phyloP scores from a whole-genome alignment of 169 alveolate genomes.

The Eimeria zaria region DNA sequence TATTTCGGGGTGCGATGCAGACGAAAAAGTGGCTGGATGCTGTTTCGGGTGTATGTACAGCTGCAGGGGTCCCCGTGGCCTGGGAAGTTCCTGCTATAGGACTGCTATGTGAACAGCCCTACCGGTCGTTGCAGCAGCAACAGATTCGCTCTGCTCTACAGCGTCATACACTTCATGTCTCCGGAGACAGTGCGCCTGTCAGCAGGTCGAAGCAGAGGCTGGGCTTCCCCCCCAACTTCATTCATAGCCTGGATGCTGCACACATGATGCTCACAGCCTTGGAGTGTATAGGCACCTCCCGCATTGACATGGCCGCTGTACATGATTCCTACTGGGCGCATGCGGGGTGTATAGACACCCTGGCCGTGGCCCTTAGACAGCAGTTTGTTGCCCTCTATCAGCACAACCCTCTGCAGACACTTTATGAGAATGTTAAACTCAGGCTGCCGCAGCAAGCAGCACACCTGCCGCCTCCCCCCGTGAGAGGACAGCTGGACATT shows the following conservation, averaged over 20 bases:
- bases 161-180: conserved; percentile 89
- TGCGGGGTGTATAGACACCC: conserved; percentile 95
- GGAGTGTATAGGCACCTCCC: conserved; percentile 88
- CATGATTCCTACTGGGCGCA: conserved; percentile 99
- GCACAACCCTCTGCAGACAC: conserved; percentile 95
- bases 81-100: conserved; percentile 98
- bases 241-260: conserved; percentile 98
- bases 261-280: conserved; percentile 98
- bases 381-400: conserved; percentile 94
- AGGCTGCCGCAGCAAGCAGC: conserved; percentile 89
- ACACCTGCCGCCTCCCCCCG: conserved; percentile 91
- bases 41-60: conserved; percentile 95
- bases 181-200: conserved; percentile 85
- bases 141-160: conserved; percentile 93
- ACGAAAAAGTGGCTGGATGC: conserved; percentile 97
- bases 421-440: conserved; percentile 90
- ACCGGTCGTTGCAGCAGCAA: conserved; percentile 91
- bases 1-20: conserved; percentile 97
- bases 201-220: conserved; percentile 93
- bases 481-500: conserved; percentile 90
- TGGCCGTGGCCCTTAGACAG: conserved; percentile 94
- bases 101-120: conserved; percentile 98
- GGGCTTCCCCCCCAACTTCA: conserved; percentile 99
- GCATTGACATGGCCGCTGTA: conserved; percentile 97
- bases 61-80: conserved; percentile 95